These are phyloP conservation scores for Daedaleopsis nitida DNA, from an alignment of 768 basidiomycete genomes.

Conservation along the genomic window DNA sequence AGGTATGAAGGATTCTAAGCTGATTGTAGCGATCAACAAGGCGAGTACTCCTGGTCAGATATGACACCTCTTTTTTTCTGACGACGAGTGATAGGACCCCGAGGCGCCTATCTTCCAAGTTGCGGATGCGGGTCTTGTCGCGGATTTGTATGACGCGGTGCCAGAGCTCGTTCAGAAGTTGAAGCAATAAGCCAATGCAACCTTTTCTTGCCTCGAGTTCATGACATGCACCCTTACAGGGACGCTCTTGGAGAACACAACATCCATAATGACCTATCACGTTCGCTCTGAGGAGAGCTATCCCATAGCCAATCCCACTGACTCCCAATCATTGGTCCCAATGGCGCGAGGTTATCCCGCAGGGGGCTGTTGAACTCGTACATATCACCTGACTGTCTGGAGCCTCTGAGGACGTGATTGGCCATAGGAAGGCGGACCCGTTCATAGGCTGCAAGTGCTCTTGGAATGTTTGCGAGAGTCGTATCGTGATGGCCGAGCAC, in stretches of 20 bases:
- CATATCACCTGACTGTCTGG: conserved; percentile 26
- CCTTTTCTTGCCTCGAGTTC: neutral
- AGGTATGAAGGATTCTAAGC: conserved; percentile 99
- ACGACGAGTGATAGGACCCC: conserved; percentile 60
- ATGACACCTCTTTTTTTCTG: neutral
- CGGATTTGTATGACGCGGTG: conserved; percentile 89
- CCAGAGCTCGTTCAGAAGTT: conserved; percentile 90
- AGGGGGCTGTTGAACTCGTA: conserved; percentile 37
- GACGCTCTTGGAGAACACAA: neutral
- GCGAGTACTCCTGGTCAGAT: conserved; percentile 37
- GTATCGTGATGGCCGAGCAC: conserved; percentile 29
- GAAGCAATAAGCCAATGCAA: conserved; percentile 38
- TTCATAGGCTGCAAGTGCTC: conserved; percentile 33
- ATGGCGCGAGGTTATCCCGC: conserved; percentile 37
- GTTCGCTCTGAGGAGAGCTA: conserved; percentile 37
- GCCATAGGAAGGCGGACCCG: conserved; percentile 30
- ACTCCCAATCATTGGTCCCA: conserved; percentile 42
- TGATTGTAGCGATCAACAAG: conserved; percentile 99
- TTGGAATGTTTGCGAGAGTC: conserved; percentile 20
- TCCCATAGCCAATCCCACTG: conserved; percentile 47
- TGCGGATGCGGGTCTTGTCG: conserved; percentile 93
- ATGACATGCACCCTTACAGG: neutral
- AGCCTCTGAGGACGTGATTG: conserved; percentile 29
- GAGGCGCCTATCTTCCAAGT: conserved; percentile 99
- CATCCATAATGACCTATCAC: conserved; percentile 22